These are phyloP conservation scores for Pulicaria dysenterica DNA, from an alignment of 129 eudicot species.

Conservation along the genomic window DNA sequence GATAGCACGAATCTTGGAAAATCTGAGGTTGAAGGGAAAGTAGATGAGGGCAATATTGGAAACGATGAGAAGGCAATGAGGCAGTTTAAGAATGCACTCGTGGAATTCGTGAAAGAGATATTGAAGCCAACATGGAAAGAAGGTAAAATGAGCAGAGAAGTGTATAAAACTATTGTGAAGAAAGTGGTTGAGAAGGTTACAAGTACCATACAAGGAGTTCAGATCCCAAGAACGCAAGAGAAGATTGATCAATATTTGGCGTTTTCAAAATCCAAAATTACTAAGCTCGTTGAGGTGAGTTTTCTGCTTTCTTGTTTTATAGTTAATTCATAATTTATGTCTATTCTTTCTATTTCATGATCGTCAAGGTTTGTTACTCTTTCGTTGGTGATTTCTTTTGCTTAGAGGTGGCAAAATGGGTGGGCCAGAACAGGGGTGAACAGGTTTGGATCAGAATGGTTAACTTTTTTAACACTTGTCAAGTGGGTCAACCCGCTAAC, in stretches of 20 bases:
- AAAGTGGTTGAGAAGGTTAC: slow-evolving; percentile 82
- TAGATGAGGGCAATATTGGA: slow-evolving; percentile 42
- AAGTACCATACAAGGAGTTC: slow-evolving; percentile 56
- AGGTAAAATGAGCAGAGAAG: slow-evolving; percentile 82
- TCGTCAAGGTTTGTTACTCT: background rate
- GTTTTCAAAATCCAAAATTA: slow-evolving; percentile 52
- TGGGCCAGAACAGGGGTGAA: background rate
- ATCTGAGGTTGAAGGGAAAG: slow-evolving; percentile 47
- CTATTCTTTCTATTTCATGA: background rate
- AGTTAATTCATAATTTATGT: background rate
- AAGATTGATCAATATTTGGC: slow-evolving; percentile 68
- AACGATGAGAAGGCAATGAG: slow-evolving; percentile 72
- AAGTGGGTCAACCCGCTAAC: too few relatives aligned
- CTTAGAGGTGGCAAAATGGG: background rate
- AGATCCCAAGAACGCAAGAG: slow-evolving; percentile 70
- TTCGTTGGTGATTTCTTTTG: too few relatives aligned
- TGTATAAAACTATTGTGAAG: slow-evolving; percentile 75
- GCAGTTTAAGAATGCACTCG: slow-evolving; percentile 62
- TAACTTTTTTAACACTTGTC: too few relatives aligned
- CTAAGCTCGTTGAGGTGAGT: slow-evolving; percentile 78
- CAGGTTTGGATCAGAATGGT: background rate
- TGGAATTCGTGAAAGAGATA: slow-evolving; percentile 79
- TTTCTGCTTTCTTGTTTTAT: slow-evolving; percentile 3
- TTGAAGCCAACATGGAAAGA: slow-evolving; percentile 87
- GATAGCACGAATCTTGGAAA: slow-evolving; percentile 37